phyloP scores from a whole-genome alignment of 768 basidiomycete genomes.

The Galerina marginata region DNA sequence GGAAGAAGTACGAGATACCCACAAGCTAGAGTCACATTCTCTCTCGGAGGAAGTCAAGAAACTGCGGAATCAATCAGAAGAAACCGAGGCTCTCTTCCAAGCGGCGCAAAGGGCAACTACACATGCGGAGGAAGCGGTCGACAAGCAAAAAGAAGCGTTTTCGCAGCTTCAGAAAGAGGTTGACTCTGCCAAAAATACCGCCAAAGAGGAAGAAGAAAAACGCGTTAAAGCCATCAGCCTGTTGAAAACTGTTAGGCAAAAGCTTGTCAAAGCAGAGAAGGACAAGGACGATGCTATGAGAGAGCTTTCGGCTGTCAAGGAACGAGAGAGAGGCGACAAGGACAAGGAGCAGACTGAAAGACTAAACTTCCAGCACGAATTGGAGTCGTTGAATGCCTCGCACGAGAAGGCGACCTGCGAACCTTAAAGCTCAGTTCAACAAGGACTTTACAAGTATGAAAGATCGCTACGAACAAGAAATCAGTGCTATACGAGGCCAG shows the following conservation, averaged over 20 bases:
- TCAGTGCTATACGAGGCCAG: slow-evolving; percentile 65
- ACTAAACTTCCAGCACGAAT: slow-evolving; percentile 61
- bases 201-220: slow-evolving; percentile 98
- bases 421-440: slow-evolving; percentile 71
- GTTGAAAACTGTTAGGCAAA: slow-evolving; percentile 94
- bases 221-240: slow-evolving; percentile 91
- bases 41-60: slow-evolving; percentile 76
- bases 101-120: slow-evolving; percentile 56
- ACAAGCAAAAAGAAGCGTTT: slow-evolving; percentile 59
- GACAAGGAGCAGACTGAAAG: slow-evolving; percentile 62
- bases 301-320: slow-evolving; percentile 56
- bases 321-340: slow-evolving; percentile 58
- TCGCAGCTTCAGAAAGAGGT: slow-evolving; percentile 68
- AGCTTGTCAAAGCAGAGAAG: slow-evolving; percentile 96
- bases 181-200: slow-evolving; percentile 58
- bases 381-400: slow-evolving; percentile 64
- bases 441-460: slow-evolving; percentile 64
- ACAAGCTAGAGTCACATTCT: slow-evolving; percentile 79
- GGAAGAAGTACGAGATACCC: slow-evolving; percentile 85
- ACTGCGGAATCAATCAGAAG: slow-evolving; percentile 68
- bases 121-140: slow-evolving; percentile 52
- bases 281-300: slow-evolving; percentile 81
- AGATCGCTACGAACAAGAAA: slow-evolving; percentile 80
- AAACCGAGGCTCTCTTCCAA: slow-evolving; percentile 72
- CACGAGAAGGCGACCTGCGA: slow-evolving; percentile 66